These are phyloP conservation scores for Funneliformis mosseae DNA, from an alignment of 192 early-diverging fungal genomes.

Conservation along the genomic window DNA sequence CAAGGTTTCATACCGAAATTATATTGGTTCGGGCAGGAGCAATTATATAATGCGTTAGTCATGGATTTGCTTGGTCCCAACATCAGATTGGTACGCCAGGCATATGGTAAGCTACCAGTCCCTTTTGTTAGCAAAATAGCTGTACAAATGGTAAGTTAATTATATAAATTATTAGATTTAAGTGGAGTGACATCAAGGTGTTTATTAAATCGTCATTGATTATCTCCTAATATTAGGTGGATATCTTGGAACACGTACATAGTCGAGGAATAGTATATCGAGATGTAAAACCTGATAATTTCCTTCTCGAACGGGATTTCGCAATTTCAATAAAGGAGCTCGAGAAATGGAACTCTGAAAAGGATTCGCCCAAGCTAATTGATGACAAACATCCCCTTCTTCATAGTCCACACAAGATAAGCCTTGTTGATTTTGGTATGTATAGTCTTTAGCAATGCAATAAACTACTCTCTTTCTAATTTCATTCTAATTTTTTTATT, in stretches of 20 bases:
- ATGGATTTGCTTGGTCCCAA: slow-evolving; percentile 62
- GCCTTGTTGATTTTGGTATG: slow-evolving; percentile 59
- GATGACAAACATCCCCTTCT: slow-evolving; percentile 22
- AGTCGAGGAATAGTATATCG: slow-evolving; percentile 63
- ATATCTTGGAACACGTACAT: slow-evolving; percentile 56
- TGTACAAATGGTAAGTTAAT: slow-evolving; percentile 52
- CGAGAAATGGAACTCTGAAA: slow-evolving; percentile 35
- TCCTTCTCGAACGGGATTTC: slow-evolving; percentile 53
- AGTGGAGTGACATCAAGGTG: not conserved
- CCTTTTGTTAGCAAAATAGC: slow-evolving; percentile 52
- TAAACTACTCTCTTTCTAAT: not conserved
- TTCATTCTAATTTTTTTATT: not conserved
- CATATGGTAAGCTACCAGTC: slow-evolving; percentile 46
- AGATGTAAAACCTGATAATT: slow-evolving; percentile 68
- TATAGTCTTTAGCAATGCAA: not conserved
- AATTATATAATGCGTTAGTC: slow-evolving; percentile 51
- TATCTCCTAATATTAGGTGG: slow-evolving; percentile 31
- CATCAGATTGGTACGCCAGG: slow-evolving; percentile 49
- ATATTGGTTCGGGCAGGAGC: slow-evolving; percentile 58
- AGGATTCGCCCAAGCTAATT: slow-evolving; percentile 39
- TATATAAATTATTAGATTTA: not conserved
- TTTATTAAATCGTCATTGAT: not conserved
- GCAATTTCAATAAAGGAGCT: slow-evolving; percentile 30
- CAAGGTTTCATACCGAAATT: slow-evolving; percentile 53
- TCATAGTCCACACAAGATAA: slow-evolving; percentile 59